Conservation (phyloP, 1,139 yeast genomes). For the Hemisphaericaspora xylanilytica region DNA sequence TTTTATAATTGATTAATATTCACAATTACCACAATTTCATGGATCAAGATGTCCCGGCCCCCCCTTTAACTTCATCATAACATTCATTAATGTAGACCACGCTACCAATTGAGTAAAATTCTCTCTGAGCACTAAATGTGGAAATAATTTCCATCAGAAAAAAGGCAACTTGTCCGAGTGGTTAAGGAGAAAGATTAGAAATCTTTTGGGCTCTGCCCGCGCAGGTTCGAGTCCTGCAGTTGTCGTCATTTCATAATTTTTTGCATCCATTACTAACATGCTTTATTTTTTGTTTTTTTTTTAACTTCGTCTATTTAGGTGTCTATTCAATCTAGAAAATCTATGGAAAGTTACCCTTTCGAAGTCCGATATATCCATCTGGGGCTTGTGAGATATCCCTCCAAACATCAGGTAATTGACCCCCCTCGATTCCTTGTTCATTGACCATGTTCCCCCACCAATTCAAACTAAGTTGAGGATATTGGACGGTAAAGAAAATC, state of each 20-base stretch:
- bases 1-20: no score
- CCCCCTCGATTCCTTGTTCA: slow-evolving; percentile 48
- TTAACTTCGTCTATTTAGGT: neutral
- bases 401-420: slow-evolving; percentile 26
- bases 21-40: no score
- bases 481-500: slow-evolving; percentile 57
- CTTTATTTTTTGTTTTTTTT: slow-evolving; percentile 1
- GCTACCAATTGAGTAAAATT: neutral
- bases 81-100: no score
- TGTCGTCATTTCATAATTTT: slow-evolving; percentile 46
- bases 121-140: neutral
- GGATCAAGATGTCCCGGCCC: no score
- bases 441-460: slow-evolving; percentile 64
- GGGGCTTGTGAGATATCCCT: slow-evolving; percentile 34
- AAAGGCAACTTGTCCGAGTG: slow-evolving; percentile 55
- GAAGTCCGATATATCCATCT: slow-evolving; percentile 44
- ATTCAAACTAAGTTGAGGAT: slow-evolving; percentile 31
- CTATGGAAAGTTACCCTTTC: slow-evolving; percentile 39
- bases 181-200: slow-evolving; percentile 59
- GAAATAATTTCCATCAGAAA: neutral
- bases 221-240: slow-evolving; percentile 61
- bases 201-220: slow-evolving; percentile 61
- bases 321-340: neutral
- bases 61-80: no score
- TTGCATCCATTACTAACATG: slow-evolving; percentile 11